Conservation (phyloP, 2,329 filamentous ascomycete genomes). For the Aspergillus proliferans region DNA sequence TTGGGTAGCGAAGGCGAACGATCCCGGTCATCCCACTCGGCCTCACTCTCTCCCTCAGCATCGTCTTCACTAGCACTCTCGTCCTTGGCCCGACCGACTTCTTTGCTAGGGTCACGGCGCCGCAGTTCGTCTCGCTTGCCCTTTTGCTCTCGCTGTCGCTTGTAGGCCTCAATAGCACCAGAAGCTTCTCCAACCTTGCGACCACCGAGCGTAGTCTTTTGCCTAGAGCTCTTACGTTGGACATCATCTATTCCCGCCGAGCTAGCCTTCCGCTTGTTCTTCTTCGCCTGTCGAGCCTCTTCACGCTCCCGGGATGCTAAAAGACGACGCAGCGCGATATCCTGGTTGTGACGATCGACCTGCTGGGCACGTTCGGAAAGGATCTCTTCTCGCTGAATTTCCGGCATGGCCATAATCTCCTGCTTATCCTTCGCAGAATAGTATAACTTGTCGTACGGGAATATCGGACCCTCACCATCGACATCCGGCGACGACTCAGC, state of each 20-base stretch:
- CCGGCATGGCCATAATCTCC: conserved; percentile 76
- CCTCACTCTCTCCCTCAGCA: conserved; percentile 68
- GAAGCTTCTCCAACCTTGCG: conserved; percentile 63
- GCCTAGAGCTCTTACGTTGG: conserved; percentile 66
- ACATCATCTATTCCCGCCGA: conserved; percentile 72
- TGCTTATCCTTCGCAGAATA: conserved; percentile 66
- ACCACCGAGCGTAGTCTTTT: conserved; percentile 61
- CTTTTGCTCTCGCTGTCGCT: conserved; percentile 55
- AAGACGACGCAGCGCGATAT: conserved; percentile 71
- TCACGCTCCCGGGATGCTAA: conserved; percentile 62
- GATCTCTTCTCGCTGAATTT: conserved; percentile 85
- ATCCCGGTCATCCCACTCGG: conserved; percentile 63
- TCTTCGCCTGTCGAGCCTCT: conserved; percentile 47
- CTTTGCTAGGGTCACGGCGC: conserved; percentile 39
- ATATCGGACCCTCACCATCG: conserved; percentile 48
- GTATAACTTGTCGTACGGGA: conserved; percentile 85
- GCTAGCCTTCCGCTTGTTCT: conserved; percentile 67
- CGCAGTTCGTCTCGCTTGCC: conserved; percentile 44
- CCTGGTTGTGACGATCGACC: conserved; percentile 75
- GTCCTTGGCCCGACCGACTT: conserved; percentile 57
- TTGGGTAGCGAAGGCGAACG: conserved; percentile 49
- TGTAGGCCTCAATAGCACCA: conserved; percentile 67
- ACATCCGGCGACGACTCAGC: conserved; percentile 51
- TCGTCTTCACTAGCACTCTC: conserved; percentile 56
- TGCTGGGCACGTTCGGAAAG: conserved; percentile 81